Evolutionary conservation across 768 basidiomycete species (phyloP), one percentile per base, ranked within the genome.

Genomic region (Arthromyces matolae): DNA sequence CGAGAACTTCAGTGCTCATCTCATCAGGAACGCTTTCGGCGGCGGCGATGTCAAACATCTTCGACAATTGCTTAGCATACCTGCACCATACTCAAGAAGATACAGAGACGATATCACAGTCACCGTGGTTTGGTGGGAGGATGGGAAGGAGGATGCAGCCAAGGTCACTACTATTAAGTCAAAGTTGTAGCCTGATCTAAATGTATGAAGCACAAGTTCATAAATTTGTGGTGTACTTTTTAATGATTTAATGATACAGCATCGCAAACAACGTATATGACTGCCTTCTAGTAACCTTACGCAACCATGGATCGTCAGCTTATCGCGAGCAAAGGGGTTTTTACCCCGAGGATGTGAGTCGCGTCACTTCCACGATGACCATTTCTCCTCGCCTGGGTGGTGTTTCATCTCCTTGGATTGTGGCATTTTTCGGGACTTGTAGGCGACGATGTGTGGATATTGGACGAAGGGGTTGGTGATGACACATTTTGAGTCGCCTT

Each of bases 21-120:
- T 95, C 14, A 90, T 94, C 48, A 76, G 92, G 52, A 95, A 95
- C 60, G 89, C 92, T n/a, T 81, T 93, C 50, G 90, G 90, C n/a
- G 91, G 93, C 24, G 87, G 79, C 2, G 79, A 93, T 59, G 72
- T 77, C 45, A 60, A 48, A 38, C 65, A 66, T 41, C 71, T 94
- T 49, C 75, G 81, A 41, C 74, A 70, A 60, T 51, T 81, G 46
- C 67, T 93, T 59, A 92, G 89, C 64, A 92, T 94, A 36, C 89
- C 91, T n/a, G 73, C 87, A 5, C 89, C 89, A 13, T 66, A 79
- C 53, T 83, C 90, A 22, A 73, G 92, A 57, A 73, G 85, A 45
- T 87, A 81, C 61, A 75, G 92, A 35, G 92, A 94, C 59, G 92
- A 94, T 63, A 76, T 86, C 25, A 91, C 88, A 1, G 90, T 90